A percentile compares a stretch with the other conserved stretches of the same genome.
phyloP scores from a whole-genome alignment of 345 rosid species.

The Draba incana region DNA sequence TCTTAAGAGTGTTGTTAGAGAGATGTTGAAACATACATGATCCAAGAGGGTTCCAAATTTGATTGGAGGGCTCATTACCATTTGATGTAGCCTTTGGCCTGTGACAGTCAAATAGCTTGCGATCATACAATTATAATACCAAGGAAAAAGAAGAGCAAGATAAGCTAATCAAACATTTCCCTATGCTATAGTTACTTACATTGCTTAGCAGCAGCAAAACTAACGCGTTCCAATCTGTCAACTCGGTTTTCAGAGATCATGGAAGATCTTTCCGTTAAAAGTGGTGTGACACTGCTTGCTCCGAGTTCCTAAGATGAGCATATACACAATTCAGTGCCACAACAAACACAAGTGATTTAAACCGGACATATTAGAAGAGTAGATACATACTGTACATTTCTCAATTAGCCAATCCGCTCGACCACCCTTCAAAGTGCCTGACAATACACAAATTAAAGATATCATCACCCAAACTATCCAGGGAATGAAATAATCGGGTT shows the following conservation, averaged over 20 bases:
- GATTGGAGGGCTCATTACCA: slow-evolving; percentile 69
- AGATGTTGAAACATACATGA: slow-evolving; percentile 51
- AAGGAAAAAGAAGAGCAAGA: background rate
- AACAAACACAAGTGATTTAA: background rate
- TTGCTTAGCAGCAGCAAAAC: slow-evolving; percentile 86
- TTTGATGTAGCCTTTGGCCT: slow-evolving; percentile 91
- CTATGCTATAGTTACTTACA: slow-evolving; percentile 46
- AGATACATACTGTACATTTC: slow-evolving; percentile 78
- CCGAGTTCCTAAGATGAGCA: slow-evolving; percentile 67
- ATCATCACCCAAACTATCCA: background rate
- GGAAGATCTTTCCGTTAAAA: slow-evolving; percentile 73
- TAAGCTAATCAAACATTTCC: background rate
- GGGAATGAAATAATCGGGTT: background rate
- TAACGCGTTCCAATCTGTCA: slow-evolving; percentile 74
- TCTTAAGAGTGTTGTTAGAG: slow-evolving; percentile 13
- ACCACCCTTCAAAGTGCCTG: slow-evolving; percentile 92
- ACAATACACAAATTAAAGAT: no score
- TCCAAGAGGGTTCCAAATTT: slow-evolving; percentile 56
- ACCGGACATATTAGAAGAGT: background rate
- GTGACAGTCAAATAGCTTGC: slow-evolving; percentile 10
- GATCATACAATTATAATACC: slow-evolving; percentile 2
- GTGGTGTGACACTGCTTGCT: slow-evolving; percentile 81
- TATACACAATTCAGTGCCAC: slow-evolving; percentile 12
- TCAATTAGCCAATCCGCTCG: slow-evolving; percentile 97
- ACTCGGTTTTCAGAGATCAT: slow-evolving; percentile 75